These are phyloP conservation scores for Chernovozyma aurita DNA, from an alignment of 1,139 yeast genomes.

Conservation along the genomic window DNA sequence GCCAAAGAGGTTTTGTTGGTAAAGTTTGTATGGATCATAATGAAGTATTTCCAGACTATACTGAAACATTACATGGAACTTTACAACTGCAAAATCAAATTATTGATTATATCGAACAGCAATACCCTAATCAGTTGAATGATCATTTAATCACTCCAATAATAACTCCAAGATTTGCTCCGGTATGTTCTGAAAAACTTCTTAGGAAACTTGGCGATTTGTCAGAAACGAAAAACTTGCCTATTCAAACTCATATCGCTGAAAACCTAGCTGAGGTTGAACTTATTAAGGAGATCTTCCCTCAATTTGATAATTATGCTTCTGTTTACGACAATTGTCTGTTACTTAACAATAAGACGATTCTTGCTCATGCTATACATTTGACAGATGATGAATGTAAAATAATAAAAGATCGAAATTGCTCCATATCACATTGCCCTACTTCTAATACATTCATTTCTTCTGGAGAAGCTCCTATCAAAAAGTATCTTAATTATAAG, in stretches of 20 bases:
- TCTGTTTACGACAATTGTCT: constrained; percentile 68
- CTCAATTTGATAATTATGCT: constrained; percentile 65
- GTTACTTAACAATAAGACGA: constrained; percentile 60
- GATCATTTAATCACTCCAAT: constrained; percentile 47
- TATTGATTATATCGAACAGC: constrained; percentile 47
- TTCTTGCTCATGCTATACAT: constrained; percentile 88
- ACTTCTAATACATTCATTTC: constrained; percentile 84
- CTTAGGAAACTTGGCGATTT: constrained; percentile 61
- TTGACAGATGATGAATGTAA: constrained; percentile 60
- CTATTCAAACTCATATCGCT: constrained; percentile 85
- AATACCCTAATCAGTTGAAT: constrained; percentile 25
- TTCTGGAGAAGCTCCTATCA: constrained; percentile 85
- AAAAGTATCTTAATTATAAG: constrained; percentile 56
- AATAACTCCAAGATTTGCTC: constrained; percentile 92
- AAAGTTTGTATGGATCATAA: constrained; percentile 83
- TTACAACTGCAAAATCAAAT: constrained; percentile 54
- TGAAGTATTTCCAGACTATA: constrained; percentile 63
- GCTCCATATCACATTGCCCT: constrained; percentile 93
- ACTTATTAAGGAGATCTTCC: constrained; percentile 72
- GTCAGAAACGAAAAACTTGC: constrained; percentile 46
- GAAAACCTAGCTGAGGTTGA: constrained; percentile 74
- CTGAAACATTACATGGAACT: constrained; percentile 59
- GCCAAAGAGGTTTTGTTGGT: constrained; percentile 90
- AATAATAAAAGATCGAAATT: constrained; percentile 45
- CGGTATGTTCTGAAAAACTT: constrained; percentile 67